Base-by-base conservation (phyloP, 768 basidiomycete species). In the Paxillus involutus region DNA sequence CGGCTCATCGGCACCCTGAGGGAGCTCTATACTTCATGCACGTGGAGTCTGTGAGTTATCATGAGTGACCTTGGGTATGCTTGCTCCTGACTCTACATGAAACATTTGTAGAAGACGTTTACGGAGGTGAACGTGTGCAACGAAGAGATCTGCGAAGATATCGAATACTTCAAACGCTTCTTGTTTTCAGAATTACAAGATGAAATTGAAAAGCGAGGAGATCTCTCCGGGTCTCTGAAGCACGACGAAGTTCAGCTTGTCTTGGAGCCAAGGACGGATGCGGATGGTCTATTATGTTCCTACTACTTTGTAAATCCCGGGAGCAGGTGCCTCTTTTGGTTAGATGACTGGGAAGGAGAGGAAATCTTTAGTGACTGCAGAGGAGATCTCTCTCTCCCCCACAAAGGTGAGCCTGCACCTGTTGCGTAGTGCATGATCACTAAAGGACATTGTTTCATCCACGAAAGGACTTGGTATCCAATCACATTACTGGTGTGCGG, bases 11-110 rank as follows among this genome's bases (percentile, higher is more conserved):
- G 2, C 86, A 87, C 58, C 84, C 85, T 0, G 85, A 88, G 65
- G 86, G 86, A 6, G 77, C 74, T 14, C 73, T 79, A 16, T 88
- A 71, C 60, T 88, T 81, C 52, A 76, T 75, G 58, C 73, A 84
- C 52, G 16, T 53, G 44, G 58, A 70, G 3, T 76, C 75, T 68
- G 84, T 83, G 45, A 10, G 73, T 59, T 39, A 13, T 36, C 36
- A 6, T 17, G 5, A 35, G 44, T 11, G 3, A 10, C 26, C 29
- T 36, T 4, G 4, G 19, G 9, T 11, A 26, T 26, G 26, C 26
- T 26, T 56, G 24, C 3, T 49, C 33, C 14, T 42, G 6, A 41
- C 37, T 32, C 6, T 40, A 43, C 41, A 32, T 53, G 24, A 64
- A n/a, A 16, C 14, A 8, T 24, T 48, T 74, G 71, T 53, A 83